A percentile compares a stretch with the other conserved stretches of the same genome.
Evolutionary conservation across 176 grass and related monocot species (phyloP).

Genomic region (Aegilops sharonensis): DNA sequence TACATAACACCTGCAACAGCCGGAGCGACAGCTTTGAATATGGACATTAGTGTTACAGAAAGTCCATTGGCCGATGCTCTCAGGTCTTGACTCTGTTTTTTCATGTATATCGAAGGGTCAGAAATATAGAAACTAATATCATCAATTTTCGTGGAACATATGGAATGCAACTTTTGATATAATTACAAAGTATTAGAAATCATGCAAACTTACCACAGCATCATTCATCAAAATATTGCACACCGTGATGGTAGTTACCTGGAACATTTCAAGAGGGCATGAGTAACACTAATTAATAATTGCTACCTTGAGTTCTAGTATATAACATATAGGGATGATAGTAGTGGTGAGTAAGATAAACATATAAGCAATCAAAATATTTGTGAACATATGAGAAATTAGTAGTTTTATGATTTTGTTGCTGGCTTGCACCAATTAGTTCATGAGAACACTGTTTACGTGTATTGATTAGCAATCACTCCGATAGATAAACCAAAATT

Average conservation of each 20-base stretch:
- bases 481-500: neutral
- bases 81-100: conserved; percentile 48
- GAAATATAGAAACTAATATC: conserved; percentile 11
- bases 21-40: conserved; percentile 55
- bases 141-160: neutral
- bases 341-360: neutral
- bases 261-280: conserved; percentile 19
- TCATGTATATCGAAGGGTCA: conserved; percentile 6
- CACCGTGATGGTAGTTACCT: conserved; percentile 58
- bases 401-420: neutral
- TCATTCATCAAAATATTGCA: conserved; percentile 71
- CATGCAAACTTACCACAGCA: conserved; percentile 50
- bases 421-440: neutral
- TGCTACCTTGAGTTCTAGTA: neutral
- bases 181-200: neutral
- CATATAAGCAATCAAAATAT: neutral
- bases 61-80: conserved; percentile 65
- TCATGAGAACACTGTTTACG: neutral
- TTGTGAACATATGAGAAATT: neutral
- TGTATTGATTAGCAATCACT: neutral
- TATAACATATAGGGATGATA: neutral
- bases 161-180: neutral
- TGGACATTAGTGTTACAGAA: conserved; percentile 58
- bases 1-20: conserved; percentile 57
- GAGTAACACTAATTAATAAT: conserved; percentile 12